Evolutionary conservation across 441 rosid genomes (phyloP), one percentile per base, ranked within the genome.

Genomic region (Croton setiger): DNA sequence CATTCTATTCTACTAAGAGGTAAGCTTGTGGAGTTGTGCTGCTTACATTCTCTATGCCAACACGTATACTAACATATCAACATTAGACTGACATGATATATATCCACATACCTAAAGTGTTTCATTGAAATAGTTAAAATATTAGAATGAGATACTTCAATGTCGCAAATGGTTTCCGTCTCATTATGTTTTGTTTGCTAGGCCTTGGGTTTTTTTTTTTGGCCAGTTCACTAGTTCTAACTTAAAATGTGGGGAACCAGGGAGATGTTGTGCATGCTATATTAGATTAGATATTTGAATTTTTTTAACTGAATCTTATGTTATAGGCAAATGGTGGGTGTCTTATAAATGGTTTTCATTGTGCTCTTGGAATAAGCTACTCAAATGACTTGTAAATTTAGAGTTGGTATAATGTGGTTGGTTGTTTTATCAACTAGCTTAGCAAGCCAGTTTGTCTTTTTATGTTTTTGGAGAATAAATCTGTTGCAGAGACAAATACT

Each of bases 351-450:
- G 7, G 3, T 23, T 7, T 48, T 35, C 47, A 15, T 52, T 35
- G 18, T 5, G 5, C 47, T 53, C 49, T 33, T 39, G n/a, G 49
- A 53, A 41, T 66, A n/a, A 64, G 15, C 57, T 64, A 7, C 33
- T 64, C 48, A 39, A 48, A 9, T 15, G 47, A 39, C 27, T 23
- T 10, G 10, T 39, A 41, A 20, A 41, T 4, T 15, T 41, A 39
- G 43, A 12, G 59, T 15, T 54, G 13, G 61, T 62, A 43, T 4
- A 55, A 71, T 63, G 35, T 45, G n/a, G 37, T 20, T 49, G 44
- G 27, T 20, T 17, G 6, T 54, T 13, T 13, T 44, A 20, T n/a
- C n/a, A 11, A 31, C 52, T 49, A 51, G 31, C 37, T 35, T 21
- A 62, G 51, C n/a, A 4, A 21, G 66, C 31, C 36, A 20, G 18